These are phyloP conservation scores for Fusarium sp. DNA, from an alignment of 2,329 filamentous ascomycete species.

Conservation along the genomic window DNA sequence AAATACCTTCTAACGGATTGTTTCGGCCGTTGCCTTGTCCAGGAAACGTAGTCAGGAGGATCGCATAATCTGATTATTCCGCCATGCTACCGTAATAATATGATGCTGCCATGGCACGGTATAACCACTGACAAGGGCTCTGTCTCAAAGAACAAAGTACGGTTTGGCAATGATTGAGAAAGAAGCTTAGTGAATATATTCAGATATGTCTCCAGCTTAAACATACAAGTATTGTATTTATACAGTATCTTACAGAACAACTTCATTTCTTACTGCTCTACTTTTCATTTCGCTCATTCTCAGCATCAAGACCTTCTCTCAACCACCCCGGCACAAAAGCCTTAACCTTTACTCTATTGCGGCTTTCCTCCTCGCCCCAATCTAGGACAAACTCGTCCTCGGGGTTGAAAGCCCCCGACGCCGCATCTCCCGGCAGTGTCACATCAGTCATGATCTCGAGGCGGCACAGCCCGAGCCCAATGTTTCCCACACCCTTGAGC, in stretches of 20 bases:
- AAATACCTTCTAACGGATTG: neutral
- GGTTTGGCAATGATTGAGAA: neutral
- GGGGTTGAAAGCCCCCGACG: constrained; percentile 69
- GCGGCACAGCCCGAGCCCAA: constrained; percentile 87
- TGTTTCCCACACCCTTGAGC: constrained; percentile 80
- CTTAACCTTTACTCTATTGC: constrained; percentile 66
- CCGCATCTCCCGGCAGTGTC: constrained; percentile 73
- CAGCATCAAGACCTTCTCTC: constrained; percentile 53
- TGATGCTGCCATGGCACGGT: neutral
- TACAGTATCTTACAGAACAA: constrained; percentile 26
- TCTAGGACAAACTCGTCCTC: constrained; percentile 71
- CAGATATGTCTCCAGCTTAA: constrained; percentile 15
- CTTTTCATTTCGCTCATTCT: constrained; percentile 32
- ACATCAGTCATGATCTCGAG: constrained; percentile 92
- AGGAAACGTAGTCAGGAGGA: neutral
- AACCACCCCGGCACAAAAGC: constrained; percentile 88
- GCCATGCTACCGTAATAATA: neutral
- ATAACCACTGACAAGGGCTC: neutral
- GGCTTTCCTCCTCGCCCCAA: constrained; percentile 57
- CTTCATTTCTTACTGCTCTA: neutral
- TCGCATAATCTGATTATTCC: neutral
- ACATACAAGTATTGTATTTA: neutral
- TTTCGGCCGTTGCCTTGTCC: neutral
- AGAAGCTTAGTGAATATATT: neutral
- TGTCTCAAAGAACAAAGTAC: neutral